phyloP scores from a whole-genome alignment of 345 rosid genomes.

The Aquilaria malaccensis region DNA sequence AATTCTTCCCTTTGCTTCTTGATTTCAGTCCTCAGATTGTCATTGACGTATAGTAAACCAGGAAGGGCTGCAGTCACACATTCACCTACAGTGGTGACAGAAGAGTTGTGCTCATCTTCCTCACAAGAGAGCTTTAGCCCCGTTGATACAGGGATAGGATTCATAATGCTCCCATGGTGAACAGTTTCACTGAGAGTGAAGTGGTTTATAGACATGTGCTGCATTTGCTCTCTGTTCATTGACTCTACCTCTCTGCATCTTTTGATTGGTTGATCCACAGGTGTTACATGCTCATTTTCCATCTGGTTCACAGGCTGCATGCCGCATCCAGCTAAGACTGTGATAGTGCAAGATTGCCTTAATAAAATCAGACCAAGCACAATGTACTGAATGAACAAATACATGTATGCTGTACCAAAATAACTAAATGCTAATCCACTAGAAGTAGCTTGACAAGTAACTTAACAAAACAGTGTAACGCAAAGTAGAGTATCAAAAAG shows the following conservation, averaged over 20 bases:
- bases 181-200: slow-evolving; percentile 31
- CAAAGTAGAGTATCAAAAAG: too few species aligned
- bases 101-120: slow-evolving; percentile 69
- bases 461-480: too few species aligned
- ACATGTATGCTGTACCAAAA: neutral
- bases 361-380: slow-evolving; percentile 1
- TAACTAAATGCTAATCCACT: neutral
- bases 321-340: slow-evolving; percentile 39
- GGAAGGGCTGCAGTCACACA: slow-evolving; percentile 34
- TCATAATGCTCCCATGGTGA: slow-evolving; percentile 33
- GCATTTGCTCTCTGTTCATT: slow-evolving; percentile 31
- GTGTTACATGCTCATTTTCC: slow-evolving; percentile 29
- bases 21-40: slow-evolving; percentile 38
- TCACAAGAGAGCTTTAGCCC: slow-evolving; percentile 61
- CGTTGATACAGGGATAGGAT: slow-evolving; percentile 56
- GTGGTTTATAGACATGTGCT: slow-evolving; percentile 34
- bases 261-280: slow-evolving; percentile 33
- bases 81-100: slow-evolving; percentile 49
- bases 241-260: slow-evolving; percentile 45
- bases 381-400: neutral
- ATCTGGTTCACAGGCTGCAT: slow-evolving; percentile 36
- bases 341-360: neutral
- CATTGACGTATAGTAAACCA: slow-evolving; percentile 36
- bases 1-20: slow-evolving; percentile 58
- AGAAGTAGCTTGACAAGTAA: too few species aligned